phyloP scores from a whole-genome alignment of 176 grass and related monocot genomes.

The Triticum timopheevii region DNA sequence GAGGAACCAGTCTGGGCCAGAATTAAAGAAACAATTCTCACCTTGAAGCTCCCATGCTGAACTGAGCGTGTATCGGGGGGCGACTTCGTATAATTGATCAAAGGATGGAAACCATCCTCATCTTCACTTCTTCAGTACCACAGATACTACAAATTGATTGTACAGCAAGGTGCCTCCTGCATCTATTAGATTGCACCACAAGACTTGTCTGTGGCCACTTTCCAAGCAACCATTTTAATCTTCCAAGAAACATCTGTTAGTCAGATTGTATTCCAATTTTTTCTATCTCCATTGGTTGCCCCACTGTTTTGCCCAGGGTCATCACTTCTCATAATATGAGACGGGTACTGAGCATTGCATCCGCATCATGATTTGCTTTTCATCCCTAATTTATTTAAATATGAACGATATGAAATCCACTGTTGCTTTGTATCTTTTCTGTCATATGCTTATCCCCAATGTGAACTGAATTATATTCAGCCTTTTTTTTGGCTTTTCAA shows the following conservation, averaged over 20 bases:
- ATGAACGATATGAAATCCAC: not conserved
- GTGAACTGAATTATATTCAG: not conserved
- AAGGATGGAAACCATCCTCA: not conserved
- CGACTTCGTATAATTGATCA: not conserved
- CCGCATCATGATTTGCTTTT: not conserved
- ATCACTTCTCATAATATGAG: conserved; percentile 7
- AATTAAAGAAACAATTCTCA: not conserved
- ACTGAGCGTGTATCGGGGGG: not conserved
- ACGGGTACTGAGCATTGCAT: not conserved
- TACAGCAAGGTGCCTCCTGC: not conserved
- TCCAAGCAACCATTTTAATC: not conserved
- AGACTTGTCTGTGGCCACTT: not conserved
- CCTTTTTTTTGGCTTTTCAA: not conserved
- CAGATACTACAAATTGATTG: not conserved
- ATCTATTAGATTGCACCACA: not conserved
- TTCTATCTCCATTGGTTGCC: not conserved
- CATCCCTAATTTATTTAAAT: not conserved
- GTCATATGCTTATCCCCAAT: conserved; percentile 3
- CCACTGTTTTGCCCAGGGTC: not conserved
- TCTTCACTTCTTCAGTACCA: not conserved
- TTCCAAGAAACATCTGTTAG: not conserved
- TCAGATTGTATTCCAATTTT: not conserved
- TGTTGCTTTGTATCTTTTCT: not conserved
- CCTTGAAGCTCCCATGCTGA: not conserved
- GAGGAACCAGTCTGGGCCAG: not conserved